These are phyloP conservation scores for Crinitomyces ghanaensis DNA, from an alignment of 805 yeast genomes.

Conservation along the genomic window DNA sequence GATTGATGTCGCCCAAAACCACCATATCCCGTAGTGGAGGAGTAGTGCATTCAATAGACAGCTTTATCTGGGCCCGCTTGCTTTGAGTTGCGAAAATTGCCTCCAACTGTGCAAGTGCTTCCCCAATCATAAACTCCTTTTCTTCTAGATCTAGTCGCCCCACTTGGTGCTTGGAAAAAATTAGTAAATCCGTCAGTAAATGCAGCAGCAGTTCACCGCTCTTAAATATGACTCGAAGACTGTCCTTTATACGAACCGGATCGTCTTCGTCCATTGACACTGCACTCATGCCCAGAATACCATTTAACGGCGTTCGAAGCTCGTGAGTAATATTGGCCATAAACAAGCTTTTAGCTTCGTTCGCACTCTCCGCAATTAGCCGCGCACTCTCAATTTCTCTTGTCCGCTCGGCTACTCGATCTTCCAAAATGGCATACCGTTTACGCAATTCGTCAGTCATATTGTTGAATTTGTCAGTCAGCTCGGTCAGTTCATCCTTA, in stretches of 20 bases:
- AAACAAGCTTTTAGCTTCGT: conserved; percentile 87
- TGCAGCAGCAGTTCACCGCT: conserved; percentile 83
- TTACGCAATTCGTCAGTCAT: conserved; percentile 82
- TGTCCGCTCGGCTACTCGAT: conserved; percentile 76
- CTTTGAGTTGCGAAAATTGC: conserved; percentile 53
- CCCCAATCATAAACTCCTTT: conserved; percentile 61
- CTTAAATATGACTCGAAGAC: conserved; percentile 70
- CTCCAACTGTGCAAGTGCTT: conserved; percentile 66
- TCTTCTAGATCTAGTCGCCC: conserved; percentile 68
- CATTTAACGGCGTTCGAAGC: conserved; percentile 87
- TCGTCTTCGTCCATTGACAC: conserved; percentile 82
- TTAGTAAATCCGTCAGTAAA: conserved; percentile 77
- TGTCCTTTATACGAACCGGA: conserved; percentile 49
- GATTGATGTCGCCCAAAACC: conserved; percentile 72
- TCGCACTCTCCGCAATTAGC: conserved; percentile 84
- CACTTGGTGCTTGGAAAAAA: conserved; percentile 79
- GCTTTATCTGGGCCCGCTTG: conserved; percentile 55
- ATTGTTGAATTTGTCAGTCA: conserved; percentile 77
- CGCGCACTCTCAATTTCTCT: conserved; percentile 81
- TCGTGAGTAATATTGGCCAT: conserved; percentile 93
- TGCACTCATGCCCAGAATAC: conserved; percentile 91
- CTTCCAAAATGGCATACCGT: conserved; percentile 76
- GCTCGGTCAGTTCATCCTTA: conserved; percentile 72
- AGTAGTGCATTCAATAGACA: conserved; percentile 54
- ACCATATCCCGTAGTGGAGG: conserved; percentile 38